phyloP scores from a whole-genome alignment of 257 asterid genomes.

The Solanum pennellii region DNA sequence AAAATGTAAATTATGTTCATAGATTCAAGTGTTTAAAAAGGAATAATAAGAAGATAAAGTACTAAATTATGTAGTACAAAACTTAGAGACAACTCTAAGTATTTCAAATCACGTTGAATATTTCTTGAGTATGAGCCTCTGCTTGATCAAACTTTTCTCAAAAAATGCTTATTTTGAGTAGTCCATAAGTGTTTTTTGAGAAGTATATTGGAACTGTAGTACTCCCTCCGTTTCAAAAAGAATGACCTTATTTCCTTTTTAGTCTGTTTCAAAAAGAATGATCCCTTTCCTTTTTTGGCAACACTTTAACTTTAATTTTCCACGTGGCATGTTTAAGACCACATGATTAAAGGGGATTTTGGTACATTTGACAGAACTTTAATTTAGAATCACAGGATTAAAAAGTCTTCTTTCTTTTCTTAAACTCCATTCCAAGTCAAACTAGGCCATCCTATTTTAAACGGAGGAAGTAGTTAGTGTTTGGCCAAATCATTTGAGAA shows the following conservation, averaged over 20 bases:
- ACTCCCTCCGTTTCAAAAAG: too few relatives aligned
- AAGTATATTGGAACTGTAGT: not conserved
- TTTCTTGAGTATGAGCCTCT: not conserved
- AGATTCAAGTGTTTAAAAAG: not conserved
- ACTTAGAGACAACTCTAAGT: not conserved
- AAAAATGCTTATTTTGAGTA: not conserved
- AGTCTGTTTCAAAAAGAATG: too few relatives aligned
- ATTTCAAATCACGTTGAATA: not conserved
- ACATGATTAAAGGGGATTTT: too few relatives aligned
- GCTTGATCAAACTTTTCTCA: not conserved
- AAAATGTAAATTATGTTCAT: not conserved
- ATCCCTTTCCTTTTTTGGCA: too few relatives aligned
- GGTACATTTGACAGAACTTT: too few relatives aligned
- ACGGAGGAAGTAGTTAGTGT: not conserved
- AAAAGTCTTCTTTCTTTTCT: too few relatives aligned
- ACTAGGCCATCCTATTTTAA: too few relatives aligned
- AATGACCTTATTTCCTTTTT: too few relatives aligned
- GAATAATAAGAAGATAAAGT: not conserved
- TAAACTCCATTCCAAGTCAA: too few relatives aligned
- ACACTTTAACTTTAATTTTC: too few relatives aligned
- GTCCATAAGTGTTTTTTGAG: not conserved
- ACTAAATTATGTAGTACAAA: not conserved
- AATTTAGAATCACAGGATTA: too few relatives aligned
- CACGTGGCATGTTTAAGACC: too few relatives aligned
- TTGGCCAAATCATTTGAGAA: not conserved